A percentile compares a stretch with the other conserved stretches of the same genome.
These are phyloP conservation scores for Neonectria hederae DNA, from an alignment of 2,329 filamentous ascomycete species.

Conservation along the genomic window DNA sequence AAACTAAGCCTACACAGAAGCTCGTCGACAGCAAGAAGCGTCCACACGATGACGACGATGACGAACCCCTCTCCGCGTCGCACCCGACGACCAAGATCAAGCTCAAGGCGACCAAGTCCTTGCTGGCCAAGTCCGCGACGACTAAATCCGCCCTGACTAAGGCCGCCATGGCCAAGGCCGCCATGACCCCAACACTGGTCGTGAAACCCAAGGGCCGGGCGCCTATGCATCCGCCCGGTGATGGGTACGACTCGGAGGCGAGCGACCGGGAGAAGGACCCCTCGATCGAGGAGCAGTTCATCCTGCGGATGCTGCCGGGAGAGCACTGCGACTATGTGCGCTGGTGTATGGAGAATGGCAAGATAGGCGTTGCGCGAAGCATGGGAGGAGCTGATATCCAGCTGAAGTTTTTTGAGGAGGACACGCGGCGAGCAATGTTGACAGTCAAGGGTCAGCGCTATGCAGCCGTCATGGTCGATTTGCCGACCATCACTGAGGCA, in stretches of 20 bases:
- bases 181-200: constrained; percentile 50
- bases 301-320: constrained; percentile 88
- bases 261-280: constrained; percentile 91
- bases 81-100: constrained; percentile 64
- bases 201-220: constrained; percentile 74
- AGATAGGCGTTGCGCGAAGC: constrained; percentile 72
- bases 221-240: constrained; percentile 76
- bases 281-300: constrained; percentile 86
- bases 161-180: constrained; percentile 53
- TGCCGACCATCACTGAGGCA: constrained; percentile 87
- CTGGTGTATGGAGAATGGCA: constrained; percentile 78
- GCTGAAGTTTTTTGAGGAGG: constrained; percentile 81
- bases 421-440: constrained; percentile 77
- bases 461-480: constrained; percentile 81
- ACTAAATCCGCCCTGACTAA: constrained; percentile 59
- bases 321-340: constrained; percentile 86
- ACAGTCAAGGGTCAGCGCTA: constrained; percentile 76
- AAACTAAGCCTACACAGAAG: constrained; percentile 68
- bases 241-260: constrained; percentile 96
- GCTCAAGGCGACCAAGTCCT: constrained; percentile 54
- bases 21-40: constrained; percentile 69
- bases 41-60: constrained; percentile 64
- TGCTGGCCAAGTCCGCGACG: constrained; percentile 21
- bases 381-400: constrained; percentile 80
- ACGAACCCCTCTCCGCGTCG: constrained; percentile 47